Conservation (phyloP, 2,329 filamentous ascomycete species). For the Curvularia spicifera region DNA sequence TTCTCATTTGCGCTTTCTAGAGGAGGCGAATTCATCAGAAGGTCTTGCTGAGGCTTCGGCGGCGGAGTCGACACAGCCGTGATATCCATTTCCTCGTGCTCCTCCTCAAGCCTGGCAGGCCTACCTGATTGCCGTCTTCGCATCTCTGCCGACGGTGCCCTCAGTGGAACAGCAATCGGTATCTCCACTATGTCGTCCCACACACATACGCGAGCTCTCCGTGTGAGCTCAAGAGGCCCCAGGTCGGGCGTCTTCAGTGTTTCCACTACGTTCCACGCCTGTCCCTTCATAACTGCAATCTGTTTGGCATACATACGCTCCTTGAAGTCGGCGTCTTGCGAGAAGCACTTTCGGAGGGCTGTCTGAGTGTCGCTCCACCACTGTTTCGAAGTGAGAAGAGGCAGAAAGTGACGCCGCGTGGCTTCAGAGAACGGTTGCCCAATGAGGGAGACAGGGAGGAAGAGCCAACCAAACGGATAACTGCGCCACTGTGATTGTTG, state of each 20-base stretch:
- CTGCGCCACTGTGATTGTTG: constrained; percentile 66
- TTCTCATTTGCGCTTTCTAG: constrained; percentile 49
- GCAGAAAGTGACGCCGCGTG: constrained; percentile 93
- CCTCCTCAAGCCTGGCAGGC: constrained; percentile 33
- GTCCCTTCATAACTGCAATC: constrained; percentile 98
- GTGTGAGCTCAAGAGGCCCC: constrained; percentile 89
- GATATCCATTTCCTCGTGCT: constrained; percentile 94
- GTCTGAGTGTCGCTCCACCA: constrained; percentile 98
- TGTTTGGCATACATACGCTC: constrained; percentile 99
- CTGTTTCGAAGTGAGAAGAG: constrained; percentile 87
- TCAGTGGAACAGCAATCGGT: constrained; percentile 89
- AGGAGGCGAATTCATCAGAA: constrained; percentile 70
- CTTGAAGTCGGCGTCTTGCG: constrained; percentile 93
- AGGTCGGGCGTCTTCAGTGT: constrained; percentile 92
- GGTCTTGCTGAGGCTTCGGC: constrained; percentile 63
- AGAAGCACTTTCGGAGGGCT: constrained; percentile 84
- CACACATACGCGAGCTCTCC: constrained; percentile 88
- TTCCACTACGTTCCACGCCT: constrained; percentile 99
- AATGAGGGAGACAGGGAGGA: constrained; percentile 93
- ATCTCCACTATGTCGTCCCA: constrained; percentile 99
- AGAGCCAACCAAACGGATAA: constrained; percentile 98
- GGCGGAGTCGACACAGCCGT: constrained; percentile 67
- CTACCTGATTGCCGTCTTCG: constrained; percentile 63
- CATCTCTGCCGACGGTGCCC: constrained; percentile 83
- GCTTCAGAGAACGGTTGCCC: constrained; percentile 94